Base-by-base conservation (phyloP, 345 rosid genomes). In the Moricandia moricandioides region DNA sequence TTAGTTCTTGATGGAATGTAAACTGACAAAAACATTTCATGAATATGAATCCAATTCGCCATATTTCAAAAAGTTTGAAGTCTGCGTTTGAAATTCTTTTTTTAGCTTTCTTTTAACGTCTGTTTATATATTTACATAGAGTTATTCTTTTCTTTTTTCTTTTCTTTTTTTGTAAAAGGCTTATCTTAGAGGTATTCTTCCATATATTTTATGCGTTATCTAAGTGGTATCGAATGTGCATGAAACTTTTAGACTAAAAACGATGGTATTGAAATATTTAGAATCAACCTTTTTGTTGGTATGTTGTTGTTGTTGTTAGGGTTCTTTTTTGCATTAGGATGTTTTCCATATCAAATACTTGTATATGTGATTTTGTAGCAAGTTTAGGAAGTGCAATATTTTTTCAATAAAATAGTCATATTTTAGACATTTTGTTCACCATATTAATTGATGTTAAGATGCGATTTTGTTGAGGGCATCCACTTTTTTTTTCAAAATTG, bases 1-100 rank as follows among this genome's bases (percentile, higher is more conserved):
- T 33, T 54, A 70, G 39, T 14, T 45, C 59, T 58, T 66, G 65
- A 69, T 64, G 31, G 30, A 62, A 27, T 62, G 35, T 64, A 69
- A 29, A 34, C 35, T 43, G 67, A 40, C 27, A 3, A 55, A 55
- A 55, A 55, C n/a, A 55, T 45, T 45, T 26, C 30, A 13, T 66
- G n/a, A 14, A 47, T 62, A 12, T 62, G 14, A 17, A 35, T 62
- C 66, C 49, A 62, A 62, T 18, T 62, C 16, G n/a, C 13, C 29
- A 34, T 34, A 33, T 17, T 57, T 16, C 5, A 8, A 31, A 13
- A 60, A 27, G 24, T n/a, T 47, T 47, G 52, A 47, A 47, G 13
- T 57, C 30, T 26, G 7, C 7, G 52, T 47, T n/a, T 47, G 52
- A 26, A 12, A 26, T 12, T 57, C 29, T 52, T 18, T 47, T 47